Base-by-base conservation (phyloP, 352 stramenopile species). In the Pseudoperonospora humuli region DNA sequence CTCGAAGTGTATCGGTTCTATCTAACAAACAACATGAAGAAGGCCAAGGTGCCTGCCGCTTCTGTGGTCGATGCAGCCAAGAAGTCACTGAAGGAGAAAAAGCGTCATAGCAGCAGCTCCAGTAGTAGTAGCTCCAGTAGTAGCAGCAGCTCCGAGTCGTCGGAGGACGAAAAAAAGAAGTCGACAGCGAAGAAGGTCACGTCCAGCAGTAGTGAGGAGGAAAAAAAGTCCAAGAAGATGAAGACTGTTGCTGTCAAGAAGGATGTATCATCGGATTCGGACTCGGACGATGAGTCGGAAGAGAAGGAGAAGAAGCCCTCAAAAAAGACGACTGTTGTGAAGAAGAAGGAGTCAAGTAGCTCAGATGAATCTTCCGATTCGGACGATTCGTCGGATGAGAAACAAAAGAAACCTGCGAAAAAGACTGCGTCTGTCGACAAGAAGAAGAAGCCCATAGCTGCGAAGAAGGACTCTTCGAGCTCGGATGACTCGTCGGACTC, bases 1-100 rank as follows among this genome's bases (percentile, higher is more conserved):
- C 45, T 93, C 37, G 55, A 67, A 14, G 67, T 93, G 31, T 93
- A 90, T 67, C 68, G 70, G 27, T 71, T 71, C 35, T 85, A 88
- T 48, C 13, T 90, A 34, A 49, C 50, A 11, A 57, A 67, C 41
- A 84, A 78, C 35, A 43, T 46, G 13, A 54, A 75, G 60, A 84
- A 78, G 47, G 57, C 64, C 47, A 64, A 73, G 36, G 77, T 86
- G 55, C 64, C 69, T 20, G 63, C 70, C 14, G 41, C 60, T 14
- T 68, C 68, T 5, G 64, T 83, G 5, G 63, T 87, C 11, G 69
- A 86, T 31, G 72, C 64, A 2, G 39, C 41, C 34, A 71, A 71
- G 53, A 83, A 75, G 54, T 61, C 45, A 37, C 26, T 59, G 28
- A 64, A 55, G 55, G 54, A 51, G 45, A 48, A 59, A 10, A 50